Conservation (phyloP, 1,284 basidiomycete species). For the Fomitopsis pinicola region DNA sequence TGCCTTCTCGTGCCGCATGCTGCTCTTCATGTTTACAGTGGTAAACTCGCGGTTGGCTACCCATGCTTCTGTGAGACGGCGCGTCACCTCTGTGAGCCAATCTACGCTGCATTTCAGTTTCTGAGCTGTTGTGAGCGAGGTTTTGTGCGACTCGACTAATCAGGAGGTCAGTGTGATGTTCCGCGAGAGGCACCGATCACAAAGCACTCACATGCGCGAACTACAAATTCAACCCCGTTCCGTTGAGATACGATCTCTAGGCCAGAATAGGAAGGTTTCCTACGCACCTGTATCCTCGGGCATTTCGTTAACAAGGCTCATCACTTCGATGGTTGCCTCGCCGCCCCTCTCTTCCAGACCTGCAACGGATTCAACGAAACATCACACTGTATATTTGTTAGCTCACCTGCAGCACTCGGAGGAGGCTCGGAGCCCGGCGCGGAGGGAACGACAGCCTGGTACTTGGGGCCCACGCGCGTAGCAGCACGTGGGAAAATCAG, state of each 20-base stretch:
- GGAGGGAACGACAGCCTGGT: conserved; percentile 64
- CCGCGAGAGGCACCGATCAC: background rate
- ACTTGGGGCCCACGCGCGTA: conserved; percentile 84
- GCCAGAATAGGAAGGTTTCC: conserved; percentile 6
- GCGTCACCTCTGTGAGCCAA: conserved; percentile 71
- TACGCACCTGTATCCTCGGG: conserved; percentile 59
- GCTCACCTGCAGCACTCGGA: conserved; percentile 32
- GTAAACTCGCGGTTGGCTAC: conserved; percentile 48
- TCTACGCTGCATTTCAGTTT: conserved; percentile 59
- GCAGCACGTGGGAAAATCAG: conserved; percentile 91
- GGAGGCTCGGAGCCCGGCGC: conserved; percentile 43
- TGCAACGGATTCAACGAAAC: conserved; percentile 5
- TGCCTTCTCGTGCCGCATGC: conserved; percentile 58
- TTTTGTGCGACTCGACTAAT: conserved; percentile 60
- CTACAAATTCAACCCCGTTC: conserved; percentile 11
- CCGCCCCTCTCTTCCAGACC: conserved; percentile 59
- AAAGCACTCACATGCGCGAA: conserved; percentile 16
- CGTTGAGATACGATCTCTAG: background rate
- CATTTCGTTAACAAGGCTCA: conserved; percentile 60
- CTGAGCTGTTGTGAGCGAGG: conserved; percentile 43
- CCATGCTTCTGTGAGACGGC: conserved; percentile 63
- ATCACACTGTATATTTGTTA: too few relatives aligned
- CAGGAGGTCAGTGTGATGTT: background rate
- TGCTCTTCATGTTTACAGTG: conserved; percentile 59
- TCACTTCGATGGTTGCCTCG: conserved; percentile 69